Base-by-base conservation (phyloP, 495 filamentous ascomycete species). In the Podospora pseudocomata region DNA sequence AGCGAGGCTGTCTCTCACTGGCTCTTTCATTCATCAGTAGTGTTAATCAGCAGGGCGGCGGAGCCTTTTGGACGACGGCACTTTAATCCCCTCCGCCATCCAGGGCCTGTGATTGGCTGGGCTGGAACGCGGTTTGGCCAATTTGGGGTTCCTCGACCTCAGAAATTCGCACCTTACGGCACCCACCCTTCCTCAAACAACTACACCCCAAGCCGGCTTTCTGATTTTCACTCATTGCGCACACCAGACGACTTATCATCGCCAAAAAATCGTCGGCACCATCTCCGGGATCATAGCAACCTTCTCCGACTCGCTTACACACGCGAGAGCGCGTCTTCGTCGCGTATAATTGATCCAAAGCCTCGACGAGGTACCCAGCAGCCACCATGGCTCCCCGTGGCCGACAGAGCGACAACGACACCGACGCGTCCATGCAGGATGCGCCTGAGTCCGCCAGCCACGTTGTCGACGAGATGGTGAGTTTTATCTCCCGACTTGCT, bases 341-440 rank as follows among this genome's bases (percentile, higher is more conserved):
- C 81, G 81, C 79, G 81, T 84, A 77, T 69, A 79, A 75, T 78
- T 49, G 39, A 76, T 73, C 70, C 73, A 74, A 67, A 53, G 63
- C 58, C 72, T 67, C 19, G 23, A 63, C 49, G 23, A 68, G 64
- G 60, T 53, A 44, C 32, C 16, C 16, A 26, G n/a, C 65, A 39
- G 55, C 65, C 69, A 71, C 61, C 67, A 92, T 93, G 90, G 86
- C 88, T 70, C 88, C 87, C 70, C 81, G 83, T 64, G 78, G 80
- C 63, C 79, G 81, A 66, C 76, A 77, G 66, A 83, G 79, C 73
- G 84, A 74, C 61, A 81, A 80, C 65, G 80, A 84, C 65, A 81
- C 81, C 27, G 84, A 87, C 76, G 81, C 83, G 74, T 85, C 84
- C 57, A 86, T 86, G 84, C 79, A 78, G 11, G 91, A 92, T 76